These are phyloP conservation scores for Cyamopsis tetragonoloba DNA, from an alignment of 306 rosid genomes.

Conservation along the genomic window DNA sequence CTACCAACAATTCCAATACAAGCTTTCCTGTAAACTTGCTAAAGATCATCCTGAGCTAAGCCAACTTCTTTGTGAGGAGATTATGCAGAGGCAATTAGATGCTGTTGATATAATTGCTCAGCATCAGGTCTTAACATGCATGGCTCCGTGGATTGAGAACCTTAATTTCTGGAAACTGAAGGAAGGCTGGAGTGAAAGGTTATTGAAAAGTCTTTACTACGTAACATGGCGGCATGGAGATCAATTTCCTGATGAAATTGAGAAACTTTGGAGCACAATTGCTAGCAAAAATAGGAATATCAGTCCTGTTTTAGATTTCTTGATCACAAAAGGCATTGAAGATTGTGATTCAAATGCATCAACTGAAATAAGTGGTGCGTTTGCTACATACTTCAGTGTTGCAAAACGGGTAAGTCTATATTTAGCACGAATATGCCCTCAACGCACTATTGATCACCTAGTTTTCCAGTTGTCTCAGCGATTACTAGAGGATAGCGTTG, in stretches of 20 bases:
- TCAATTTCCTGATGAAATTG: constrained; percentile 98
- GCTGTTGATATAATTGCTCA: constrained; percentile 99
- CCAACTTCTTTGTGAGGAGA: constrained; percentile 98
- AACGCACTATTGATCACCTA: constrained; percentile 94
- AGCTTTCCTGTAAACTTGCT: constrained; percentile 98
- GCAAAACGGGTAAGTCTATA: constrained; percentile 95
- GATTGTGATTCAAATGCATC: constrained; percentile 99
- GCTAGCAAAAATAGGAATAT: constrained; percentile 98
- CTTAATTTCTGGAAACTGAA: constrained; percentile 96
- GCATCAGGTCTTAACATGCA: constrained; percentile 99
- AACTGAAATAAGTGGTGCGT: constrained; percentile 97
- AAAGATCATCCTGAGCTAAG: constrained; percentile 98
- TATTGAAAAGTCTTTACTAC: constrained; percentile 93
- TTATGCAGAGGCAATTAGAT: constrained; percentile 98
- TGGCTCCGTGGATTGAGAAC: constrained; percentile 99
- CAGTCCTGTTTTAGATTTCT: constrained; percentile 96
- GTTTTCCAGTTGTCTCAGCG: constrained; percentile 96
- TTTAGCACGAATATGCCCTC: constrained; percentile 98
- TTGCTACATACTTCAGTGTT: constrained; percentile 97
- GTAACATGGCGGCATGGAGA: constrained; percentile 99
- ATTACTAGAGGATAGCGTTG: constrained; percentile 90
- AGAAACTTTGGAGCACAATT: constrained; percentile 99
- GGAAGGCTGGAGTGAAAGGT: constrained; percentile 97
- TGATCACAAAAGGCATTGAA: constrained; percentile 98
- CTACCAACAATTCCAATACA: constrained; percentile 96